phyloP scores from a whole-genome alignment of 768 basidiomycete species.

The Psilocybe cubensis region DNA sequence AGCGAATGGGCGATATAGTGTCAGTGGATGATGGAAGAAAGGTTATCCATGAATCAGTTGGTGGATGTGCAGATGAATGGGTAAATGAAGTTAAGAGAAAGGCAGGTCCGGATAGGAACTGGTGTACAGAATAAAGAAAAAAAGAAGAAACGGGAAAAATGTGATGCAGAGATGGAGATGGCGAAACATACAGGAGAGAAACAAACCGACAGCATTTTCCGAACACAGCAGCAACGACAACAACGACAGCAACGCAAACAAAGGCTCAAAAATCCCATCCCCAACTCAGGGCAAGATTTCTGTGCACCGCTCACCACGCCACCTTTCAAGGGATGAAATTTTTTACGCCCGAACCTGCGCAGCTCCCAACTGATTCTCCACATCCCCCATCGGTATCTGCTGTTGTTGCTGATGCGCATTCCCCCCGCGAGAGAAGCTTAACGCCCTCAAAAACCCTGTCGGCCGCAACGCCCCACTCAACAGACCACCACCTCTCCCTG shows the following conservation, averaged over 20 bases:
- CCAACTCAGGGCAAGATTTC: too few relatives aligned
- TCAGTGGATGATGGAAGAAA: too few relatives aligned
- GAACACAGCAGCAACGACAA: not conserved
- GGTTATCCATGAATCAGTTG: not conserved
- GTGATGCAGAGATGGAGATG: not conserved
- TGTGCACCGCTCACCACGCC: too few relatives aligned
- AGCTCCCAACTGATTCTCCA: slow-evolving; percentile 29
- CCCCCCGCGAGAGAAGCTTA: slow-evolving; percentile 22
- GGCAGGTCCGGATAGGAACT: not conserved
- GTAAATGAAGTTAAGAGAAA: not conserved
- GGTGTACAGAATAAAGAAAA: not conserved
- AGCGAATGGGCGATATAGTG: too few relatives aligned
- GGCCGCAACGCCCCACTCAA: slow-evolving; percentile 26
- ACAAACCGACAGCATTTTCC: not conserved
- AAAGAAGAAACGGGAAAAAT: not conserved
- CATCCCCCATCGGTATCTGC: slow-evolving; percentile 20
- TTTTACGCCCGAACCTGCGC: slow-evolving; percentile 23
- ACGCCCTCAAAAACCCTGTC: slow-evolving; percentile 34
- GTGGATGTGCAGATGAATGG: too few relatives aligned
- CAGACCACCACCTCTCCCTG: slow-evolving; percentile 25
- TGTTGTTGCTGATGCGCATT: too few relatives aligned
- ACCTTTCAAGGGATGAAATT: not conserved
- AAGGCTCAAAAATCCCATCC: not conserved
- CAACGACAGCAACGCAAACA: not conserved
- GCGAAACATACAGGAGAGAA: not conserved